Conservation (phyloP, 2,329 filamentous ascomycete species). For the Pseudogymnoascus sp. region DNA sequence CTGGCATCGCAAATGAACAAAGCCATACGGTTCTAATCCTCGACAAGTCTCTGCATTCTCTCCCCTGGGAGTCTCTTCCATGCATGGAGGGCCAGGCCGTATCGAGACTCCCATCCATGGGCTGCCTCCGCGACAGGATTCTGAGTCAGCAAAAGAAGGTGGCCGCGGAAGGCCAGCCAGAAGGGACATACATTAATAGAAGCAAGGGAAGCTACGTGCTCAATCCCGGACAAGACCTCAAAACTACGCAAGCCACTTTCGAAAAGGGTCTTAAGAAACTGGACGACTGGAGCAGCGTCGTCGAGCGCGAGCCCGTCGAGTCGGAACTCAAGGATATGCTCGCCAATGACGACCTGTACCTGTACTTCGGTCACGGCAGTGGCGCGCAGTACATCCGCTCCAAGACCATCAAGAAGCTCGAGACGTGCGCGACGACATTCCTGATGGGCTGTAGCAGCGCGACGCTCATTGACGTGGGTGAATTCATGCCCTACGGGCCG, state of each 20-base stretch:
- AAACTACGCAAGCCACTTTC: constrained; percentile 70
- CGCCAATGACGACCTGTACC: constrained; percentile 58
- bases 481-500: constrained; percentile 85
- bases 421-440: constrained; percentile 71
- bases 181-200: constrained; percentile 49
- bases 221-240: constrained; percentile 80
- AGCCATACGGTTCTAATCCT: constrained; percentile 80
- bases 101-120: constrained; percentile 80
- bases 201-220: constrained; percentile 68
- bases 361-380: constrained; percentile 96
- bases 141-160: constrained; percentile 29
- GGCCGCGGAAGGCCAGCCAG: constrained; percentile 14
- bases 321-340: constrained; percentile 66
- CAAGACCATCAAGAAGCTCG: constrained; percentile 70
- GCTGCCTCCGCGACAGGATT: constrained; percentile 70
- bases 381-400: constrained; percentile 90
- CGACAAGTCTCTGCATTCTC: constrained; percentile 81
- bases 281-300: constrained; percentile 61
- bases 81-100: constrained; percentile 74
- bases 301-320: constrained; percentile 64
- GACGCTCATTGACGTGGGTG: constrained; percentile 68
- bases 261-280: constrained; percentile 57
- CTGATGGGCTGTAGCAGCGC: constrained; percentile 94
- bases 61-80: constrained; percentile 93
- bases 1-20: constrained; percentile 30